A percentile compares a stretch with the other conserved stretches of the same genome.
These are phyloP conservation scores for Xylariaceae sp. DNA, from an alignment of 2,329 filamentous ascomycete genomes.

Conservation along the genomic window DNA sequence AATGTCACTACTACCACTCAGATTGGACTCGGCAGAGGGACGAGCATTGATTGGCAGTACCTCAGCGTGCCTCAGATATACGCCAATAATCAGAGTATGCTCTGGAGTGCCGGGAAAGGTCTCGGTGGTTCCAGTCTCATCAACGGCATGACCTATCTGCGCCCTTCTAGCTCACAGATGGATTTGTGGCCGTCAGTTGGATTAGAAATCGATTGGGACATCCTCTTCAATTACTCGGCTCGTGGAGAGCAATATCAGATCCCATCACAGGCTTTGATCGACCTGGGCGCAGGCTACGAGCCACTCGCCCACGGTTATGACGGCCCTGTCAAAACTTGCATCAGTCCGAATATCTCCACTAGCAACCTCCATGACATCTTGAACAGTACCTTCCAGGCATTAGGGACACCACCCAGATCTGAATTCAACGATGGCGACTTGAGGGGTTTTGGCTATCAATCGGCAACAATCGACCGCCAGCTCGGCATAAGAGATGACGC, in stretches of 20 bases:
- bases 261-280: constrained; percentile 7
- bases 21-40: constrained; percentile 3
- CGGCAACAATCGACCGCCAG: constrained; percentile 8
- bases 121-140: constrained; percentile 10
- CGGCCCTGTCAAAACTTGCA: constrained; percentile 8
- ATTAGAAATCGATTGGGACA: constrained; percentile 8
- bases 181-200: constrained; percentile 7
- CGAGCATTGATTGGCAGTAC: constrained; percentile 9
- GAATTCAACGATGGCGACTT: constrained; percentile 8
- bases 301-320: constrained; percentile 8
- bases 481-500: constrained; percentile 8
- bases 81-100: constrained; percentile 10
- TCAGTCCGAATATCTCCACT: constrained; percentile 9
- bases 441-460: constrained; percentile 8
- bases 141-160: constrained; percentile 9
- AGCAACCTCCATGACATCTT: constrained; percentile 8
- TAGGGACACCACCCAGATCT: constrained; percentile 8
- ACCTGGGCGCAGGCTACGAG: constrained; percentile 9
- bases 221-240: constrained; percentile 7
- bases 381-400: constrained; percentile 6
- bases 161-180: constrained; percentile 8
- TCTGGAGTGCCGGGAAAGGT: constrained; percentile 10
- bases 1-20: constrained; percentile 4
- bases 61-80: constrained; percentile 8
- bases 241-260: constrained; percentile 7